These are phyloP conservation scores for Phaffomyces antillensis DNA, from an alignment of 805 yeast genomes.

Conservation along the genomic window DNA sequence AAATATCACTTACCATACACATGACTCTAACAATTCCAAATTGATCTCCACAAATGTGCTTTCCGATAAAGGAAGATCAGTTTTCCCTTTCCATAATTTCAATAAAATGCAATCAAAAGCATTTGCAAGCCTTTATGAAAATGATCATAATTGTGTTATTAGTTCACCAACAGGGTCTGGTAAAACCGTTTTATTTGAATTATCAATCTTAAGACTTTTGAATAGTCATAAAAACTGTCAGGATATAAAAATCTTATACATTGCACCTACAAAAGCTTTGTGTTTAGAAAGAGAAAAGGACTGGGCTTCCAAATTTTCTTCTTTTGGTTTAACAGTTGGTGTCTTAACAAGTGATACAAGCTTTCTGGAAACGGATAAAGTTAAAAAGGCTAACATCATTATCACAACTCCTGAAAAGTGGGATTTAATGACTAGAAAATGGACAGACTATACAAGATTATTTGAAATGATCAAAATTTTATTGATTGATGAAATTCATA, in stretches of 20 bases:
- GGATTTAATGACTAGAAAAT: conserved; percentile 48
- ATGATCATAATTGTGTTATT: conserved; percentile 36
- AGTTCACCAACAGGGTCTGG: conserved; percentile 58
- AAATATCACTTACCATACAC: conserved; percentile 8
- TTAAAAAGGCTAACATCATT: conserved; percentile 42
- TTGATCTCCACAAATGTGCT: conserved; percentile 19
- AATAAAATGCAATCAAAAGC: conserved; percentile 46
- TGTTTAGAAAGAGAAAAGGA: conserved; percentile 42
- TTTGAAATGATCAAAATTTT: conserved; percentile 39
- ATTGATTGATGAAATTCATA: conserved; percentile 42
- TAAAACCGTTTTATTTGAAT: conserved; percentile 47
- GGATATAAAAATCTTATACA: conserved; percentile 35
- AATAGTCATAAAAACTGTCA: conserved; percentile 19
- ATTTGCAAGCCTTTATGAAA: conserved; percentile 30
- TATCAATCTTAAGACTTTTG: conserved; percentile 37
- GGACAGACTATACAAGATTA: conserved; percentile 35
- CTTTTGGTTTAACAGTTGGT: conserved; percentile 36
- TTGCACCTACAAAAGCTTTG: conserved; percentile 56
- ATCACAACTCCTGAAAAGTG: conserved; percentile 59
- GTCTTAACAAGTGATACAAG: conserved; percentile 50
- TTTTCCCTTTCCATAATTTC: conserved; percentile 32
- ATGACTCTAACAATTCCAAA: not conserved
- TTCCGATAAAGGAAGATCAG: conserved; percentile 30
- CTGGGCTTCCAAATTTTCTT: conserved; percentile 37
- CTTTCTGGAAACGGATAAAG: conserved; percentile 35